Conservation (phyloP, 2,329 filamentous ascomycete species). For the Aspergillus calidoustus region DNA sequence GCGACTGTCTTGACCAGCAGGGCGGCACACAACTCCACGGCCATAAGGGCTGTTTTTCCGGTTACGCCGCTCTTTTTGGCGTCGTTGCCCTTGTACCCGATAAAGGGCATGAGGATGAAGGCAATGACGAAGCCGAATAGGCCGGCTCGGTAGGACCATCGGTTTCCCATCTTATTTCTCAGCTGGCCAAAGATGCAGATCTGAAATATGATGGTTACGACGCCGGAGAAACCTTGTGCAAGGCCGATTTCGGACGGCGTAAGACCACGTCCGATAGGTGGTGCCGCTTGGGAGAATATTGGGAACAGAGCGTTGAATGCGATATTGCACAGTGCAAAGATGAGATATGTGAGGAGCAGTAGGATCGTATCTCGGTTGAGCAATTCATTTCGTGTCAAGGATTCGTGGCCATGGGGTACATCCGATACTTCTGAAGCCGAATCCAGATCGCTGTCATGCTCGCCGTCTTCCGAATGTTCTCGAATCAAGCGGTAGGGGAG, state of each 20-base stretch:
- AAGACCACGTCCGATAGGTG: conserved; percentile 77
- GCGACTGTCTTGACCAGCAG: conserved; percentile 89
- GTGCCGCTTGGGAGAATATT: conserved; percentile 78
- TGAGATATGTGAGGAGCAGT: conserved; percentile 81
- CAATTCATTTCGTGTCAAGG: conserved; percentile 63
- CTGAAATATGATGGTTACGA: conserved; percentile 88
- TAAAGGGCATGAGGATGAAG: conserved; percentile 86
- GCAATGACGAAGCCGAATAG: conserved; percentile 79
- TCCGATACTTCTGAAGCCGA: conserved; percentile 47
- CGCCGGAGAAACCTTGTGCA: conserved; percentile 80
- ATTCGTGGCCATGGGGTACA: conserved; percentile 48
- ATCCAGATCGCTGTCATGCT: conserved; percentile 50
- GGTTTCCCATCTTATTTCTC: conserved; percentile 79
- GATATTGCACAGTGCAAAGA: conserved; percentile 93
- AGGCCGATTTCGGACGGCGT: conserved; percentile 81
- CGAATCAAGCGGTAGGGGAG: conserved; percentile 36
- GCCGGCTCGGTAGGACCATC: conserved; percentile 78
- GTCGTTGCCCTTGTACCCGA: conserved; percentile 72
- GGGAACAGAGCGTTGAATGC: conserved; percentile 95
- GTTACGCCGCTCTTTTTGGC: conserved; percentile 59
- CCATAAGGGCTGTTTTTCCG: conserved; percentile 71
- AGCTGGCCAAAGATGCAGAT: conserved; percentile 80
- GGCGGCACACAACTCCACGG: conserved; percentile 77
- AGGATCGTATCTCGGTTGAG: conserved; percentile 81
- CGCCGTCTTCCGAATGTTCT: conserved; percentile 31